Evolutionary conservation across 495 filamentous ascomycete genomes (phyloP).

Genomic region (Filosporella fistucella): DNA sequence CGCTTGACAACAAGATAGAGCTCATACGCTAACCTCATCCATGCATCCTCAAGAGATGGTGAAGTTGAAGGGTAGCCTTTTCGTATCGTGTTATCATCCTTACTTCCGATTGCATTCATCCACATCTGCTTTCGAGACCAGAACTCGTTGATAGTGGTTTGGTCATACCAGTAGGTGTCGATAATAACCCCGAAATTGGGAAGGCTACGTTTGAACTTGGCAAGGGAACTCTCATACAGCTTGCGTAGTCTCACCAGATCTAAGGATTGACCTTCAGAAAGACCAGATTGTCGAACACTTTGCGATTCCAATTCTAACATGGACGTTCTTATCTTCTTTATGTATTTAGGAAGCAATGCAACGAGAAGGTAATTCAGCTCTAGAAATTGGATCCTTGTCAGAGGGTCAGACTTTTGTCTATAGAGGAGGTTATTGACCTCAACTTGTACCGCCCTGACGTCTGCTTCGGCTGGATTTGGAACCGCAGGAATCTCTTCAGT

Average conservation of each 20-base stretch:
- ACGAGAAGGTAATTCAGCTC: slow-evolving; percentile 4
- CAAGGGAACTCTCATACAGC: too few species aligned
- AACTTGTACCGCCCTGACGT: slow-evolving; percentile 4
- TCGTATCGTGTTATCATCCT: too few species aligned
- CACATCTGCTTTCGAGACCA: background rate
- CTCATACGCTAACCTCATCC: background rate
- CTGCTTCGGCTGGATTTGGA: background rate
- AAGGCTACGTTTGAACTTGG: background rate
- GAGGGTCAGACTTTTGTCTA: background rate
- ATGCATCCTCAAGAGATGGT: background rate
- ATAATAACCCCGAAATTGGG: background rate
- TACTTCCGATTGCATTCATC: background rate
- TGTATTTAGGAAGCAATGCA: background rate
- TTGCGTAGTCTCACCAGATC: too few species aligned
- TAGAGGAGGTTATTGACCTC: slow-evolving; percentile 8
- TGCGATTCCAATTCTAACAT: too few species aligned
- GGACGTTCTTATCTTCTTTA: too few species aligned
- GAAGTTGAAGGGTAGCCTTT: too few species aligned
- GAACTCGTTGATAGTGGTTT: background rate
- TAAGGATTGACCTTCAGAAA: too few species aligned
- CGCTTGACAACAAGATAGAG: background rate
- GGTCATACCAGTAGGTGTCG: background rate
- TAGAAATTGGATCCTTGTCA: background rate
- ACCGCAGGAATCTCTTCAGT: too few species aligned
- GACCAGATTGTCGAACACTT: too few species aligned